A percentile compares a stretch with the other conserved stretches of the same genome.
These are phyloP conservation scores for Yamadazyma sp. DNA, from an alignment of 805 yeast species.

Conservation along the genomic window DNA sequence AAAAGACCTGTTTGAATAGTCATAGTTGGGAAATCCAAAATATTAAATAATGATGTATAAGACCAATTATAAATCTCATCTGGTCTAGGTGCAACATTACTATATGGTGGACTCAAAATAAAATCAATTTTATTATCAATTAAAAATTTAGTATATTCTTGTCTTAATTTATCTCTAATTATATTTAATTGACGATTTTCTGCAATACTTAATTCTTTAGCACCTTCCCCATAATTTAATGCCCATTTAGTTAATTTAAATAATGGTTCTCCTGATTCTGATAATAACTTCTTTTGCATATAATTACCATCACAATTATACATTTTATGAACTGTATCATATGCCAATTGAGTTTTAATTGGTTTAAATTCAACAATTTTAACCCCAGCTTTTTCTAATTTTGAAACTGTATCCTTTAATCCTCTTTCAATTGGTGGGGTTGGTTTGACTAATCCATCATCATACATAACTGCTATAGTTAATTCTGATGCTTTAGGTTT, in stretches of 20 bases:
- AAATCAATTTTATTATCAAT: conserved; percentile 58
- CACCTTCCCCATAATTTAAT: conserved; percentile 57
- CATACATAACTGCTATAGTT: conserved; percentile 60
- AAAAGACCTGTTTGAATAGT: conserved; percentile 59
- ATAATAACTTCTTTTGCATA: conserved; percentile 49
- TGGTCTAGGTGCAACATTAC: conserved; percentile 69
- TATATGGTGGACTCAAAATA: conserved; percentile 64
- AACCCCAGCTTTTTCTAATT: conserved; percentile 57
- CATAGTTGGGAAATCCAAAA: conserved; percentile 68
- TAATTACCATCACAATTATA: conserved; percentile 69
- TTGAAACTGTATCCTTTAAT: conserved; percentile 50
- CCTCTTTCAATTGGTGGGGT: conserved; percentile 64
- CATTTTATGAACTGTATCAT: conserved; percentile 53
- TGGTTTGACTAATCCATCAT: conserved; percentile 64
- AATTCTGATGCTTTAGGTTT: conserved; percentile 39
- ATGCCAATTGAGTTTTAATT: conserved; percentile 55
- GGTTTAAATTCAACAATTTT: conserved; percentile 56
- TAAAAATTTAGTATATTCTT: conserved; percentile 53
- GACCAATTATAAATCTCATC: conserved; percentile 72
- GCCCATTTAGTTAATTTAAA: conserved; percentile 61
- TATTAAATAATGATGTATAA: conserved; percentile 71
- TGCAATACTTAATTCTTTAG: conserved; percentile 39
- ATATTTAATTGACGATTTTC: conserved; percentile 56
- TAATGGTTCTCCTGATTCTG: conserved; percentile 68
- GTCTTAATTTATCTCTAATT: conserved; percentile 57